Conservation (phyloP, 805 yeast genomes). For the Sungouiella blattae region DNA sequence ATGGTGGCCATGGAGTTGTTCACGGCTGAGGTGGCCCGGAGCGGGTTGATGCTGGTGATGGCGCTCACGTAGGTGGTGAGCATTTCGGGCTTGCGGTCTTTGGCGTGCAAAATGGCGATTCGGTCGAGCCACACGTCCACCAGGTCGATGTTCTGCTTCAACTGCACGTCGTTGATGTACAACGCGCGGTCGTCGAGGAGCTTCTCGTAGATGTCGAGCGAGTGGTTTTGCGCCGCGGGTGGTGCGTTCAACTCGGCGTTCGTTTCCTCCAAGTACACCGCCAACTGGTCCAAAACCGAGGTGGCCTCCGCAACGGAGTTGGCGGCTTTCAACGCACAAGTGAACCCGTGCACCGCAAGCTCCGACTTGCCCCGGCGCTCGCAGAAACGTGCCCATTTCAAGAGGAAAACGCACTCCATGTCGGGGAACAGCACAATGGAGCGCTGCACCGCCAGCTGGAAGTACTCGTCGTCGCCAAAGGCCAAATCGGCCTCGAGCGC, state of each 20-base stretch:
- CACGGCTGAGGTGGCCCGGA: constrained; percentile 25
- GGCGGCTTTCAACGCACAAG: constrained; percentile 45
- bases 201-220: constrained; percentile 17
- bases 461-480: constrained; percentile 3
- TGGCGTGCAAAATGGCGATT: constrained; percentile 40
- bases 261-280: constrained; percentile 56
- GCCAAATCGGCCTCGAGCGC: background rate
- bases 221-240: constrained; percentile 9
- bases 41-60: constrained; percentile 61
- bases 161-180: constrained; percentile 60
- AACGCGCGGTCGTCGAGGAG: constrained; percentile 56
- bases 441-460: constrained; percentile 4
- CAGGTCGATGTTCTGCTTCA: constrained; percentile 59
- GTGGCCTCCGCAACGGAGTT: constrained; percentile 60
- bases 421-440: constrained; percentile 47
- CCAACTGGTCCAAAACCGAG: constrained; percentile 56
- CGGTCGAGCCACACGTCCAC: constrained; percentile 70
- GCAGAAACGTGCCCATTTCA: constrained; percentile 47
- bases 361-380: constrained; percentile 31
- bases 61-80: constrained; percentile 63
- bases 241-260: constrained; percentile 12
- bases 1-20: constrained; percentile 46
- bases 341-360: constrained; percentile 35
- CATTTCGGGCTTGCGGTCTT: constrained; percentile 24
- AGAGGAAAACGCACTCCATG: constrained; percentile 49